phyloP scores from a whole-genome alignment of 1,284 basidiomycete genomes.

The Inonotus hispidus region DNA sequence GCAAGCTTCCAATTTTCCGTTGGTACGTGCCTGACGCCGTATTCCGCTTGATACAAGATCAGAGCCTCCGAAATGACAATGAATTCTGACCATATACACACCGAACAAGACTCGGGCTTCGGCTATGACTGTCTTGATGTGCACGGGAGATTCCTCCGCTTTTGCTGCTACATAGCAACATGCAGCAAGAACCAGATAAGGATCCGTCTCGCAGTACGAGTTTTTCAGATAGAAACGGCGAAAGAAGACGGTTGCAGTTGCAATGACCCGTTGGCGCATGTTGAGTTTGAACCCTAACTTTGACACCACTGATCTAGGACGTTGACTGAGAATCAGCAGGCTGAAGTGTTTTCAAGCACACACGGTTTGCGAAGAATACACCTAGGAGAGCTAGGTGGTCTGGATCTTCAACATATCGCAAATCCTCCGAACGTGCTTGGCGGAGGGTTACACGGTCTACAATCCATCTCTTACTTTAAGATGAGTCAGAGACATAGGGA shows the following conservation, averaged over 20 bases:
- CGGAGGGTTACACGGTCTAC: constrained; percentile 73
- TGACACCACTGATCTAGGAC: constrained; percentile 57
- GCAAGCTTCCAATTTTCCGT: constrained; percentile 88
- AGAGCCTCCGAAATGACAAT: neutral
- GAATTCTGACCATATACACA: constrained; percentile 30
- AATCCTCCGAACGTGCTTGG: constrained; percentile 70
- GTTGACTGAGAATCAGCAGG: neutral
- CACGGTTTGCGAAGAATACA: constrained; percentile 83
- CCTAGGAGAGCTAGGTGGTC: constrained; percentile 73
- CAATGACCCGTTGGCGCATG: constrained; percentile 85
- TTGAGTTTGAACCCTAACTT: constrained; percentile 83
- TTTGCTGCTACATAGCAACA: constrained; percentile 97
- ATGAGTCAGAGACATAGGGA: neutral
- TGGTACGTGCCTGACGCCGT: constrained; percentile 71
- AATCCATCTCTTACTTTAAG: constrained; percentile 77
- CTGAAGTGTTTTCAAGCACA: constrained; percentile 20
- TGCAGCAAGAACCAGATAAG: constrained; percentile 86
- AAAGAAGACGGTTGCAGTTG: constrained; percentile 92
- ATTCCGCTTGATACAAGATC: constrained; percentile 40
- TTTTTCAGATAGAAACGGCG: constrained; percentile 94
- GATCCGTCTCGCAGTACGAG: constrained; percentile 89
- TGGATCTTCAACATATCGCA: constrained; percentile 69
- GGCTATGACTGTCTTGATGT: constrained; percentile 88
- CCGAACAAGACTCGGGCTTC: constrained; percentile 79
- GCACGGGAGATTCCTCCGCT: constrained; percentile 92